Evolutionary conservation across 257 asterid species (phyloP).

Genomic region (Thymus quinquecostatus): DNA sequence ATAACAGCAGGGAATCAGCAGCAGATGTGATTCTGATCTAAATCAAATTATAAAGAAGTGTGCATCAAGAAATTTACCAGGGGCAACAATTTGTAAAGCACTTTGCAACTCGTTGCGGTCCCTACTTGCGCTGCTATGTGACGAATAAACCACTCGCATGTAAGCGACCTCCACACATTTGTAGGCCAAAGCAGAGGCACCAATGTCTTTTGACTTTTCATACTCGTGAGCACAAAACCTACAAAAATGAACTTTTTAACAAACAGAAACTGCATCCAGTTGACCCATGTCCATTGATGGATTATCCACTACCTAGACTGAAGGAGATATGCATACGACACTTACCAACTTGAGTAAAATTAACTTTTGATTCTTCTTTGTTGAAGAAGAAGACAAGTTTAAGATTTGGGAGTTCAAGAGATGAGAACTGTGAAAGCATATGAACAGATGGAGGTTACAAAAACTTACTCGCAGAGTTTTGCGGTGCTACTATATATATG

Average conservation of each 20-base stretch:
- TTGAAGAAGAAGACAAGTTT: slow-evolving; percentile 3
- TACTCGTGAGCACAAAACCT: slow-evolving; percentile 97
- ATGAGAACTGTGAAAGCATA: slow-evolving; percentile 15
- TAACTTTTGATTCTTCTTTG: slow-evolving; percentile 3
- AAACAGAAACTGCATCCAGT: slow-evolving; percentile 32
- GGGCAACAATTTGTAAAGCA: slow-evolving; percentile 75
- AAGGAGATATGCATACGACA: slow-evolving; percentile 17
- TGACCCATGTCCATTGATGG: slow-evolving; percentile 29
- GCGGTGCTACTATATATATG: slow-evolving; percentile 96
- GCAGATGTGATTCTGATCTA: slow-evolving; percentile 8
- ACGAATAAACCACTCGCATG: slow-evolving; percentile 80
- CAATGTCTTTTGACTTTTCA: slow-evolving; percentile 86
- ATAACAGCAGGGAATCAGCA: slow-evolving; percentile 3
- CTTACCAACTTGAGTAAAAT: neutral
- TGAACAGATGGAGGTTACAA: slow-evolving; percentile 20
- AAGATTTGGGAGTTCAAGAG: slow-evolving; percentile 20
- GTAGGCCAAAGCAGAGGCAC: slow-evolving; percentile 94
- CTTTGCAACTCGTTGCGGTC: slow-evolving; percentile 75
- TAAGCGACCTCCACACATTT: slow-evolving; percentile 93
- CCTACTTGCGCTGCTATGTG: slow-evolving; percentile 68
- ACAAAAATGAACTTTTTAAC: slow-evolving; percentile 34
- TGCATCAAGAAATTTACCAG: slow-evolving; percentile 54
- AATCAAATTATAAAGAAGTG: slow-evolving; percentile 24
- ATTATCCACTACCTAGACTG: slow-evolving; percentile 18
- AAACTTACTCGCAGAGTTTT: slow-evolving; percentile 94